These are phyloP conservation scores for Aegilops umbellulata DNA, from an alignment of 176 grass and related monocot species.

Conservation along the genomic window DNA sequence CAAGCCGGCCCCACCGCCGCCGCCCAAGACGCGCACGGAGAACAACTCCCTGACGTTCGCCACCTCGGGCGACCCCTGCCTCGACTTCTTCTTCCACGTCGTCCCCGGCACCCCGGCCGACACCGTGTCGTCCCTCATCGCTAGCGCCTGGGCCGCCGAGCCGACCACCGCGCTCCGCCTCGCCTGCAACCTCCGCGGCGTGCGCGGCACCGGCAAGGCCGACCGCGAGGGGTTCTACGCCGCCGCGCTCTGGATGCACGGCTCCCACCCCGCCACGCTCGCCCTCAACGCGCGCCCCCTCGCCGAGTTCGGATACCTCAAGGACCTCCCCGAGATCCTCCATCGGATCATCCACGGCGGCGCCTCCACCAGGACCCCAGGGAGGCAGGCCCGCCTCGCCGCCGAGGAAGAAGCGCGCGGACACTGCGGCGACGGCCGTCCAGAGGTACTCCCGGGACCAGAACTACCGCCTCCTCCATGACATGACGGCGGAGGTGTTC, in stretches of 20 bases:
- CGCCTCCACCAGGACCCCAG: neutral
- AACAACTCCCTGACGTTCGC: slow-evolving; percentile 45
- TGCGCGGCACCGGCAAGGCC: slow-evolving; percentile 73
- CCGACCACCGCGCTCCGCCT: slow-evolving; percentile 44
- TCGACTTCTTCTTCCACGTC: slow-evolving; percentile 80
- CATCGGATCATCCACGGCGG: slow-evolving; percentile 56
- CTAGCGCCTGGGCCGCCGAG: slow-evolving; percentile 40
- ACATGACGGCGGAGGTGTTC: slow-evolving; percentile 50
- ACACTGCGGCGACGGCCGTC: slow-evolving; percentile 39
- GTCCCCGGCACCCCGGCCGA: slow-evolving; percentile 20
- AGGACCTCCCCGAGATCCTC: slow-evolving; percentile 73
- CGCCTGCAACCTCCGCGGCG: slow-evolving; percentile 53
- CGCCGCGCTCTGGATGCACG: slow-evolving; percentile 59
- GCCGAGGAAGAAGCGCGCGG: slow-evolving; percentile 19
- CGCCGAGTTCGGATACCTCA: slow-evolving; percentile 2
- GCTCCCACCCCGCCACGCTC: slow-evolving; percentile 62
- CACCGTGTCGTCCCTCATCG: slow-evolving; percentile 24
- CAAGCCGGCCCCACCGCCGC: neutral
- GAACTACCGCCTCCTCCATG: slow-evolving; percentile 58
- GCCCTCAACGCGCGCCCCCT: neutral
- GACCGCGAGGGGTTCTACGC: slow-evolving; percentile 81
- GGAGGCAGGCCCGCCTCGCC: too few relatives aligned
- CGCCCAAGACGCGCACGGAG: slow-evolving; percentile 37
- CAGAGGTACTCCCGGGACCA: slow-evolving; percentile 42
- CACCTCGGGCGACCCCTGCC: slow-evolving; percentile 49